Conservation (phyloP, 768 basidiomycete genomes). For the Xerocomus brunneocitrinus region DNA sequence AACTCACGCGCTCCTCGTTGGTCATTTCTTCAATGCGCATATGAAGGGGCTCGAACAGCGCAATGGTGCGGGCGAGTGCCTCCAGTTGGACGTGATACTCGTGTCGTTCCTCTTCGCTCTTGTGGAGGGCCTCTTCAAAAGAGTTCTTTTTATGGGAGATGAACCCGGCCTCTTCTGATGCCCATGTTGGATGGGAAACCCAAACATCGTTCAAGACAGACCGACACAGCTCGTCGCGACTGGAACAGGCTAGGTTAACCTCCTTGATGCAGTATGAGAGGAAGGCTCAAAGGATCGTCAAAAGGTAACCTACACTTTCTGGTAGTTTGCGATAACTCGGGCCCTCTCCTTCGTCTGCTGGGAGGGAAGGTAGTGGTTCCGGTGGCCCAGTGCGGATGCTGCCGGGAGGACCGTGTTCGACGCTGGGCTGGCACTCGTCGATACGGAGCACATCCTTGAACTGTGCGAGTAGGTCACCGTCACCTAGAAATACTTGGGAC, state of each 20-base stretch:
- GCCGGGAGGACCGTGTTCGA: constrained; percentile 70
- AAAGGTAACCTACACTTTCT: constrained; percentile 61
- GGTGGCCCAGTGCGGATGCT: constrained; percentile 73
- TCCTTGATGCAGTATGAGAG: constrained; percentile 50
- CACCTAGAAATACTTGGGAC: constrained; percentile 76
- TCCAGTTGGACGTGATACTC: constrained; percentile 97
- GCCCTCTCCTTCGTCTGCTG: constrained; percentile 81
- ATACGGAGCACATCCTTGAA: constrained; percentile 86
- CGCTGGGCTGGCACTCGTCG: constrained; percentile 58
- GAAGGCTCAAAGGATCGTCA: neutral
- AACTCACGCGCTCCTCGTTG: constrained; percentile 74
- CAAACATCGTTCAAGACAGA: constrained; percentile 96
- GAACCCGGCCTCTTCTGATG: constrained; percentile 93
- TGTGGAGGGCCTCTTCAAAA: constrained; percentile 93
- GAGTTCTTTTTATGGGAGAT: constrained; percentile 94
- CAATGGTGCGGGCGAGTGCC: constrained; percentile 84
- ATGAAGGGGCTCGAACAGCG: constrained; percentile 83
- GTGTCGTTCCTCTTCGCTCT: constrained; percentile 96
- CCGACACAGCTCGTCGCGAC: constrained; percentile 89
- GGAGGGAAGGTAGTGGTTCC: constrained; percentile 71
- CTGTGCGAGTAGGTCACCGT: constrained; percentile 70
- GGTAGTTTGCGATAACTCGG: constrained; percentile 92
- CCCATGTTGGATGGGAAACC: constrained; percentile 99
- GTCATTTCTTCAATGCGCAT: constrained; percentile 85
- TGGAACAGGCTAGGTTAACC: constrained; percentile 85